Conservation (phyloP, 306 rosid genomes). For the Begonia peltatifolia region DNA sequence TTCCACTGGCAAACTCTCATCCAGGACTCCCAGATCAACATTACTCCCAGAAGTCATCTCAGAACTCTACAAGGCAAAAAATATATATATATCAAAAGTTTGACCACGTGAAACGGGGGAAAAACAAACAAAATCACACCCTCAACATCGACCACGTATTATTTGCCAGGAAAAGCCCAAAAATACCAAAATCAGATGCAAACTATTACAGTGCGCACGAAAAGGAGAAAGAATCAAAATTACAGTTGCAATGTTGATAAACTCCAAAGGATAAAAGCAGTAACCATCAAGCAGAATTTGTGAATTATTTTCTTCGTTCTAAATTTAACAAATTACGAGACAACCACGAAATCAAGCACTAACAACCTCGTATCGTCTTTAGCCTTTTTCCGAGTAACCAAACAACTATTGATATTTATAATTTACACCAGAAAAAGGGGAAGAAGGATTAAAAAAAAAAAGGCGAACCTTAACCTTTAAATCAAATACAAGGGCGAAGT, state of each 20-base stretch:
- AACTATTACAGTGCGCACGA: too few relatives aligned
- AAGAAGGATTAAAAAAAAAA: too few relatives aligned
- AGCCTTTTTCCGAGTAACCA: not conserved
- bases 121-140: not conserved
- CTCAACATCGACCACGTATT: too few relatives aligned
- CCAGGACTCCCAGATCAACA: slow-evolving; percentile 18
- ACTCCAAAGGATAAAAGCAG: not conserved
- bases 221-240: too few relatives aligned
- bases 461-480: too few relatives aligned
- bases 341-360: too few relatives aligned
- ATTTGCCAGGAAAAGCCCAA: too few relatives aligned
- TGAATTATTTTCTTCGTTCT: not conserved
- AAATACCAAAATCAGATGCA: too few relatives aligned
- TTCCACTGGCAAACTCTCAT: slow-evolving; percentile 21
- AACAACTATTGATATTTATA: not conserved
- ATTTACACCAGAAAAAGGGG: too few relatives aligned
- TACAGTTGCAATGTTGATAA: not conserved
- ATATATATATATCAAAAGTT: too few relatives aligned
- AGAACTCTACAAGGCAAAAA: slow-evolving; percentile 4
- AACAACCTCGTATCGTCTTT: too few relatives aligned
- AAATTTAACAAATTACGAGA: too few relatives aligned
- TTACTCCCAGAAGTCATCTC: slow-evolving; percentile 56
- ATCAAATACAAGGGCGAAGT: slow-evolving; percentile 2
- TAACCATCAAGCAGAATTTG: not conserved
- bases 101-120: not conserved